Evolutionary conservation across 225 moss, liverwort and hornwort genomes (phyloP).

Genomic region (Marchantia paleacea): DNA sequence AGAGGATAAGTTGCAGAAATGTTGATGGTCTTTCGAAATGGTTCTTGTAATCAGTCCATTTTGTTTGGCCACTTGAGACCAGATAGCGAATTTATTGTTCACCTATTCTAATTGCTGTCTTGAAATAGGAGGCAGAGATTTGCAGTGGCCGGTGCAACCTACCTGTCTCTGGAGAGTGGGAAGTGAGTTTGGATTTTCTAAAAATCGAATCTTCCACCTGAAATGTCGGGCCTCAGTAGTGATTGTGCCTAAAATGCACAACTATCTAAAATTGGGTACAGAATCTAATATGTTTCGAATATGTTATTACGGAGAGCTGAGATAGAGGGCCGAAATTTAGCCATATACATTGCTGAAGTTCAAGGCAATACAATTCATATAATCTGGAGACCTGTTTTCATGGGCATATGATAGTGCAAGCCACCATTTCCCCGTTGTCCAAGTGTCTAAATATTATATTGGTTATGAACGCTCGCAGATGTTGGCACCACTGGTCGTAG

Average conservation of each 20-base stretch:
- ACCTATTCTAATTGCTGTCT: slow-evolving; percentile 26
- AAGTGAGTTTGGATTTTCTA: slow-evolving; percentile 24
- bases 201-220: slow-evolving; percentile 3
- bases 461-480: slow-evolving; percentile 49
- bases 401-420: not conserved
- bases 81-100: slow-evolving; percentile 12
- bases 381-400: not conserved
- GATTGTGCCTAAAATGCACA: not conserved
- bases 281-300: not conserved
- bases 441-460: not conserved
- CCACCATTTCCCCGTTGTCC: not conserved
- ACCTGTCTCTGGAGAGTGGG: slow-evolving; percentile 31
- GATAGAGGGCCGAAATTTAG: not conserved
- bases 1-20: slow-evolving; percentile 8
- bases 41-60: not conserved
- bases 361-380: not conserved
- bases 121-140: slow-evolving; percentile 28
- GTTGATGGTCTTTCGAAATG: slow-evolving; percentile 3
- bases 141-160: slow-evolving; percentile 29
- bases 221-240: slow-evolving; percentile 9
- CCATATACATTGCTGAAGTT: not conserved
- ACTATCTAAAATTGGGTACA: slow-evolving; percentile 3
- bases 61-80: not conserved
- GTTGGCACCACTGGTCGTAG: slow-evolving; percentile 85
- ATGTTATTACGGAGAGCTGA: slow-evolving; percentile 1